These are phyloP conservation scores for Fomitopsis palustris DNA, from an alignment of 1,284 basidiomycete genomes.

Conservation along the genomic window DNA sequence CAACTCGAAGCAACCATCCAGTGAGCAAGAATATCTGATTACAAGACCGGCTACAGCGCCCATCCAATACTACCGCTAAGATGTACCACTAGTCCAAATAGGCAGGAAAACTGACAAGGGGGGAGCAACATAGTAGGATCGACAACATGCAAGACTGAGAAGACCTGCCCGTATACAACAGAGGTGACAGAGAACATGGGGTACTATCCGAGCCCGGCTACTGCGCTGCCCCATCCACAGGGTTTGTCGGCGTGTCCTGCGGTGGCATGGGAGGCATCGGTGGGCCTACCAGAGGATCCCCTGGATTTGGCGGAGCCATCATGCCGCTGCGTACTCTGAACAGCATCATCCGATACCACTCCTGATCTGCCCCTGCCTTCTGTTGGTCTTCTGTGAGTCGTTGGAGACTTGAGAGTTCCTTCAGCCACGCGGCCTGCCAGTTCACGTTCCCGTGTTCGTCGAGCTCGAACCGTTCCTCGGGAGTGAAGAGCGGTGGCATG, in stretches of 20 bases:
- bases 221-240: constrained; percentile 16
- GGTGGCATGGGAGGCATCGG: constrained; percentile 24
- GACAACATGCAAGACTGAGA: background rate
- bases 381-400: constrained; percentile 74
- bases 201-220: background rate
- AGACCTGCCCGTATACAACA: background rate
- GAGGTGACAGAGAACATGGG: background rate
- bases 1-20: background rate
- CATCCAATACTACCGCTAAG: background rate
- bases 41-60: background rate
- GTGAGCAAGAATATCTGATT: background rate
- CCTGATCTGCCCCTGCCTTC: constrained; percentile 69
- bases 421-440: constrained; percentile 74
- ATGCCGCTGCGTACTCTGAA: constrained; percentile 66
- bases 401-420: constrained; percentile 70
- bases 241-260: constrained; percentile 19
- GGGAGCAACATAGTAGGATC: background rate
- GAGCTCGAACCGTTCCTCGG: constrained; percentile 64
- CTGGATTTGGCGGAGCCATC: constrained; percentile 59
- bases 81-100: background rate
- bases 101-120: background rate
- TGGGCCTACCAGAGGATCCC: constrained; percentile 40
- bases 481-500: constrained; percentile 51
- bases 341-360: constrained; percentile 83
- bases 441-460: constrained; percentile 76